Evolutionary conservation across 768 basidiomycete species (phyloP).

Genomic region (Jaapia argillacea): DNA sequence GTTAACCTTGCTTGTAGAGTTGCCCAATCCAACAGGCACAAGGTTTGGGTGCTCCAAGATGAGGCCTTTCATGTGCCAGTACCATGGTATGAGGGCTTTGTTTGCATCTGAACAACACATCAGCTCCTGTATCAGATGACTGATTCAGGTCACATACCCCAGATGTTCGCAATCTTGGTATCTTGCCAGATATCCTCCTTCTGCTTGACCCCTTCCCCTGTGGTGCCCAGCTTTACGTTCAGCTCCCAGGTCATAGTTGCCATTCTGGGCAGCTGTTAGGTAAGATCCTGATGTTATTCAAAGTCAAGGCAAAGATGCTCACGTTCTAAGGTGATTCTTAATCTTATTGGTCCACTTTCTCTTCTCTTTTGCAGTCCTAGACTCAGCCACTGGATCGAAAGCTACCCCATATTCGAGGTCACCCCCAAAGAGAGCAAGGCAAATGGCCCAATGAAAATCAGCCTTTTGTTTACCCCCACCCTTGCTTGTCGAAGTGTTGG

Average conservation of each 20-base stretch:
- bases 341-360: neutral
- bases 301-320: neutral
- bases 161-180: constrained; percentile 4
- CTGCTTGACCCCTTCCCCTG: constrained; percentile 4
- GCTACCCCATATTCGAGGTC: neutral
- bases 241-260: neutral
- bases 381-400: neutral
- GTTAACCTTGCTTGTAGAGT: neutral
- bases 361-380: neutral
- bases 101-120: neutral
- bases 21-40: neutral
- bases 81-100: neutral
- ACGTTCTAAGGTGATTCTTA: neutral
- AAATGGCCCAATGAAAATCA: neutral
- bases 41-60: neutral
- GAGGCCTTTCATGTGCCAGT: neutral
- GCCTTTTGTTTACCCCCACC: neutral
- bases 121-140: neutral
- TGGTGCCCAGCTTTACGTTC: constrained; percentile 1
- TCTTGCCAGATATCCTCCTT: neutral
- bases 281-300: neutral
- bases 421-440: neutral
- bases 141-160: constrained; percentile 1
- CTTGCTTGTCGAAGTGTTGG: neutral
- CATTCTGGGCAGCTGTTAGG: neutral